A percentile compares a stretch with the other conserved stretches of the same genome.
Evolutionary conservation across 1,139 yeast genomes (phyloP).

Genomic region (Nakaseomyces uthaithaninus): DNA sequence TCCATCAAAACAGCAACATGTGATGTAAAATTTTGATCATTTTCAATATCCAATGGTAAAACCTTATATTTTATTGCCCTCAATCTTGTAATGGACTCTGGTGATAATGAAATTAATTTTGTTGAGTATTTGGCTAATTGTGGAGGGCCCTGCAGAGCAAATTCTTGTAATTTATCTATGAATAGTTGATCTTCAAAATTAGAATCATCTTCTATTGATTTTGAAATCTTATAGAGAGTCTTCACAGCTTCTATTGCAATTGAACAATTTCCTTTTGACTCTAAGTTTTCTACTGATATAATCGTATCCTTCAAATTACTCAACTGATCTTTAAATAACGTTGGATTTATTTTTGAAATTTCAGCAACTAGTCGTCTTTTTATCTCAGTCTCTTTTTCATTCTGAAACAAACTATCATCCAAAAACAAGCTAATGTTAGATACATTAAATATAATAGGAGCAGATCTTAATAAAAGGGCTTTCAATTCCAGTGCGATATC

Average conservation of each 20-base stretch:
- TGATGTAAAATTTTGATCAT: slow-evolving; percentile 40
- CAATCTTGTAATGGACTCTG: slow-evolving; percentile 37
- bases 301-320: slow-evolving; percentile 42
- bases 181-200: slow-evolving; percentile 33
- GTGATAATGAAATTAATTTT: slow-evolving; percentile 46
- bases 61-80: slow-evolving; percentile 37
- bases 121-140: slow-evolving; percentile 59
- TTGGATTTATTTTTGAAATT: slow-evolving; percentile 56
- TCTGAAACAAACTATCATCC: slow-evolving; percentile 37
- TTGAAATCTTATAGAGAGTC: slow-evolving; percentile 54
- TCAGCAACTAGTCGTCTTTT: slow-evolving; percentile 43
- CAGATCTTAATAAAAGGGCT: slow-evolving; percentile 51
- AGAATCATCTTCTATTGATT: slow-evolving; percentile 30
- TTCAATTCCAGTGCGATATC: slow-evolving; percentile 48
- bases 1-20: slow-evolving; percentile 57
- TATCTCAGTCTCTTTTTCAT: slow-evolving; percentile 35
- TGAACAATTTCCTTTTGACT: slow-evolving; percentile 21
- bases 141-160: slow-evolving; percentile 49
- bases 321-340: slow-evolving; percentile 55
- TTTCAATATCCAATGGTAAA: slow-evolving; percentile 43
- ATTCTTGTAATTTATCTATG: slow-evolving; percentile 36
- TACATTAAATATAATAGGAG: slow-evolving; percentile 56
- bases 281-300: slow-evolving; percentile 28
- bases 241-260: slow-evolving; percentile 38
- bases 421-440: slow-evolving; percentile 54